These are phyloP conservation scores for Hypoxylon lenormandii DNA, from an alignment of 495 filamentous ascomycete genomes.

Conservation along the genomic window DNA sequence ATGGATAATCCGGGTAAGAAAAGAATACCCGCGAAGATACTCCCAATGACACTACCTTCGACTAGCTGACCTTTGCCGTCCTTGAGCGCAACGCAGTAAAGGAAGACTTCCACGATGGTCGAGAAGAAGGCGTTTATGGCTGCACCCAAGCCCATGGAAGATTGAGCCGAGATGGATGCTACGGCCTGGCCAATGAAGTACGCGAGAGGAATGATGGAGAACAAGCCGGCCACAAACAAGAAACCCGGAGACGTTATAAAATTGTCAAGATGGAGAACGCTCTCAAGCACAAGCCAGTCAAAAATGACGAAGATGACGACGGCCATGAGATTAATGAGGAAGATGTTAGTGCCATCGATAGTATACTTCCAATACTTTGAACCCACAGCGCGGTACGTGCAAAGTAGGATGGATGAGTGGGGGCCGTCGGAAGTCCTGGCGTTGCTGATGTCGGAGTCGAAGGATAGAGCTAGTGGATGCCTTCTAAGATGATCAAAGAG, in stretches of 20 bases:
- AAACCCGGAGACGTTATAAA: constrained; percentile 82
- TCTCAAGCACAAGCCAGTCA: constrained; percentile 83
- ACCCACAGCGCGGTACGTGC: constrained; percentile 95
- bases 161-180: constrained; percentile 98
- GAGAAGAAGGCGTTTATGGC: constrained; percentile 99
- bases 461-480: constrained; percentile 91
- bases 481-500: constrained; percentile 91
- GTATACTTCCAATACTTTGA: constrained; percentile 99
- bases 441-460: constrained; percentile 85
- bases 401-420: constrained; percentile 88
- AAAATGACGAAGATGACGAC: constrained; percentile 92
- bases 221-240: constrained; percentile 83
- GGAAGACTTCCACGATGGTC: constrained; percentile 97
- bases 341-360: constrained; percentile 97
- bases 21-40: constrained; percentile 95
- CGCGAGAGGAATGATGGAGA: constrained; percentile 95
- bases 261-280: constrained; percentile 73
- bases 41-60: constrained; percentile 95
- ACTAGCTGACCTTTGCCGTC: constrained; percentile 93
- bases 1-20: constrained; percentile 97
- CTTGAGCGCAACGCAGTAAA: constrained; percentile 93
- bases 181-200: constrained; percentile 99
- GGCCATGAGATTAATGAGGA: constrained; percentile 94
- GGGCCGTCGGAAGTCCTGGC: constrained; percentile 74
- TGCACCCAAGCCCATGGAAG: constrained; percentile 98